Percentiles rank a stretch among this genome's conserved stretches.
These are phyloP conservation scores for Anthostomella pinea DNA, from an alignment of 2,329 filamentous ascomycete species.

Conservation along the genomic window DNA sequence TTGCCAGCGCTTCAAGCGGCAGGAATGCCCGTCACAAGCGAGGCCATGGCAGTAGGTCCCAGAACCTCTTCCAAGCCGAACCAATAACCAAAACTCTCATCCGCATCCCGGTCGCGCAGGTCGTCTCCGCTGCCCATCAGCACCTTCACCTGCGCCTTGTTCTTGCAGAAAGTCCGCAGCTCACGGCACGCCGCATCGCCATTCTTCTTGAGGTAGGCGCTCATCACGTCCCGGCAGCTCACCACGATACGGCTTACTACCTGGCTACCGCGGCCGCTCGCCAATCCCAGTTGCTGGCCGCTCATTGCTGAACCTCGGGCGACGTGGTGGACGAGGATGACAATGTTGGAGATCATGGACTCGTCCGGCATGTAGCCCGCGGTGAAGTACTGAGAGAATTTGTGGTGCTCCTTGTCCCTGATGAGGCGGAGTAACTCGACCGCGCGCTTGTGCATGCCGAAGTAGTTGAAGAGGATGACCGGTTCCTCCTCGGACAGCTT, in stretches of 20 bases:
- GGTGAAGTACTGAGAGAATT: conserved; percentile 29
- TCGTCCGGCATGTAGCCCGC: conserved; percentile 26
- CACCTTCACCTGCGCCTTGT: conserved; percentile 3
- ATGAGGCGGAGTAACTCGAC: conserved; percentile 27
- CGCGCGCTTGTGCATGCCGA: conserved; percentile 29
- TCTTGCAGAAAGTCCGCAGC: conserved; percentile 26
- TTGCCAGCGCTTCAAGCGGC: too few relatives aligned
- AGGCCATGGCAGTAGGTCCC: conserved; percentile 1
- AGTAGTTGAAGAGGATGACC: conserved; percentile 27
- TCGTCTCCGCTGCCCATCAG: too few relatives aligned
- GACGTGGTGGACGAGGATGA: conserved; percentile 25
- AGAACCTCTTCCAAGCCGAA: conserved; percentile 1
- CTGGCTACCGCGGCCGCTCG: conserved; percentile 1
- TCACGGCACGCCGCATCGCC: conserved; percentile 28
- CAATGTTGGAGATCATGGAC: conserved; percentile 23
- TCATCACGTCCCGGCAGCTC: conserved; percentile 27
- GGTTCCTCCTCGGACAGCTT: conserved; percentile 29
- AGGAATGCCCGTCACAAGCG: conserved; percentile 3
- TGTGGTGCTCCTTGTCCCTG: conserved; percentile 25
- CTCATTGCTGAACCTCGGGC: conserved; percentile 20
- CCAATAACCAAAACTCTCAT: conserved; percentile 1
- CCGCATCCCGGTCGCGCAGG: too few relatives aligned
- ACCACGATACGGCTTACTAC: conserved; percentile 23
- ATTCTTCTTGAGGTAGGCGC: conserved; percentile 25
- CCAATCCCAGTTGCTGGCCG: conserved; percentile 13